A percentile compares a stretch with the other conserved stretches of the same genome.
Evolutionary conservation across 1,139 yeast genomes (phyloP).

Genomic region (Debaryomycetaceae sp.): DNA sequence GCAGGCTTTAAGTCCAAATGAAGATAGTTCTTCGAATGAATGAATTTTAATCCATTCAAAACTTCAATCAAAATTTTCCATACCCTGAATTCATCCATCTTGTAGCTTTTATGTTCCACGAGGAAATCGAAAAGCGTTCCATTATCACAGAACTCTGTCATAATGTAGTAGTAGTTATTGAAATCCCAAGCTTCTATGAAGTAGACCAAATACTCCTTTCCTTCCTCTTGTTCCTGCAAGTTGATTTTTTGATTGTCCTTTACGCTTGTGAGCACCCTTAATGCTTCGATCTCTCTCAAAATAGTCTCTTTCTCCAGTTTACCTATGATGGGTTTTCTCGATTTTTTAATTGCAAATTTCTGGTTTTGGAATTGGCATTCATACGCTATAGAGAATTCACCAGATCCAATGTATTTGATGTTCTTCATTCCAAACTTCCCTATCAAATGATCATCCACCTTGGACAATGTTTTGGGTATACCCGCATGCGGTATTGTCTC

Average conservation of each 20-base stretch:
- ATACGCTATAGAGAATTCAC: constrained; percentile 87
- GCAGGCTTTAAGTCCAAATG: constrained; percentile 95
- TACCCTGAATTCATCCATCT: constrained; percentile 93
- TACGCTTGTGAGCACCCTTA: constrained; percentile 39
- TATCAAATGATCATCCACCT: constrained; percentile 56
- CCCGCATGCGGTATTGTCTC: background rate
- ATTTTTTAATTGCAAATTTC: constrained; percentile 82
- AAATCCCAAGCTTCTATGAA: constrained; percentile 86
- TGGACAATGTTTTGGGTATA: constrained; percentile 8
- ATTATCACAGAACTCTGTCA: constrained; percentile 95
- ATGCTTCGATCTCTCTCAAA: constrained; percentile 41
- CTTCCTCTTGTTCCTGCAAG: constrained; percentile 60
- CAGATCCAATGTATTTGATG: constrained; percentile 71
- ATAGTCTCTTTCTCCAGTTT: constrained; percentile 36
- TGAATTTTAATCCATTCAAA: constrained; percentile 71
- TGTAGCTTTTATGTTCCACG: constrained; percentile 66
- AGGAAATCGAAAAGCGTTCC: constrained; percentile 84
- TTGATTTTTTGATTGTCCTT: constrained; percentile 34
- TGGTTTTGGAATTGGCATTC: constrained; percentile 65
- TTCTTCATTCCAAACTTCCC: constrained; percentile 63
- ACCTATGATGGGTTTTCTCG: constrained; percentile 53
- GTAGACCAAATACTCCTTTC: constrained; percentile 75
- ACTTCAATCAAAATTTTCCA: constrained; percentile 93
- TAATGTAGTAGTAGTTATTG: constrained; percentile 72
- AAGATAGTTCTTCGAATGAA: constrained; percentile 72